Percentiles rank a stretch among this genome's conserved stretches.
Evolutionary conservation across 768 basidiomycete species (phyloP).

Genomic region (Collybia mongolica): DNA sequence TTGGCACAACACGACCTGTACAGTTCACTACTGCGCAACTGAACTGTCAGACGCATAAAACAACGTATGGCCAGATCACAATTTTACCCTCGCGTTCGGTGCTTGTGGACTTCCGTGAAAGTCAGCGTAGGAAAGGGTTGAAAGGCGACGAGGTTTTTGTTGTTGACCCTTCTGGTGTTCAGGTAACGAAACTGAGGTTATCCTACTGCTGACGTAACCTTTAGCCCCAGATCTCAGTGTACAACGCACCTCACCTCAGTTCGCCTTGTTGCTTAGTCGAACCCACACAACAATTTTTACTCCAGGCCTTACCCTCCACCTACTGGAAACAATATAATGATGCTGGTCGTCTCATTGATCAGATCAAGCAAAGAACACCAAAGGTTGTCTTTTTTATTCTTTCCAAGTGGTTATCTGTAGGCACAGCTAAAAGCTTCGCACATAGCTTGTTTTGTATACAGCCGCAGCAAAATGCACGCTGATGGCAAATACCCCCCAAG

Average conservation of each 20-base stretch:
- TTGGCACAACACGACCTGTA: constrained; percentile 35
- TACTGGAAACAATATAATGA: constrained; percentile 49
- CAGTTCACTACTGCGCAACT: constrained; percentile 36
- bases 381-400: constrained; percentile 40
- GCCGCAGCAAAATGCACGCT: constrained; percentile 40
- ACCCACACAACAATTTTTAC: constrained; percentile 30
- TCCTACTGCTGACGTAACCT: not conserved
- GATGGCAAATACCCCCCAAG: constrained; percentile 50
- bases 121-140: constrained; percentile 43
- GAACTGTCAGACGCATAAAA: constrained; percentile 43
- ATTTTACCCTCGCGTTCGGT: constrained; percentile 48
- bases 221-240: constrained; percentile 38
- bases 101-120: constrained; percentile 58
- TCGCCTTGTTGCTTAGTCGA: constrained; percentile 48
- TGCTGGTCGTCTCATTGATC: constrained; percentile 40
- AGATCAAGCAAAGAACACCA: constrained; percentile 53
- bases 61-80: constrained; percentile 43
- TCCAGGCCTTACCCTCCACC: constrained; percentile 34
- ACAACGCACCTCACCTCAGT: constrained; percentile 48
- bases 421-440: no score
- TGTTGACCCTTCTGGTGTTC: constrained; percentile 35
- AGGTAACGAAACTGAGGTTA: constrained; percentile 23
- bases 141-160: constrained; percentile 47
- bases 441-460: constrained; percentile 41
- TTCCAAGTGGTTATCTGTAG: no score